Conservation (phyloP, 2,329 filamentous ascomycete genomes). For the Penicillium sp. region DNA sequence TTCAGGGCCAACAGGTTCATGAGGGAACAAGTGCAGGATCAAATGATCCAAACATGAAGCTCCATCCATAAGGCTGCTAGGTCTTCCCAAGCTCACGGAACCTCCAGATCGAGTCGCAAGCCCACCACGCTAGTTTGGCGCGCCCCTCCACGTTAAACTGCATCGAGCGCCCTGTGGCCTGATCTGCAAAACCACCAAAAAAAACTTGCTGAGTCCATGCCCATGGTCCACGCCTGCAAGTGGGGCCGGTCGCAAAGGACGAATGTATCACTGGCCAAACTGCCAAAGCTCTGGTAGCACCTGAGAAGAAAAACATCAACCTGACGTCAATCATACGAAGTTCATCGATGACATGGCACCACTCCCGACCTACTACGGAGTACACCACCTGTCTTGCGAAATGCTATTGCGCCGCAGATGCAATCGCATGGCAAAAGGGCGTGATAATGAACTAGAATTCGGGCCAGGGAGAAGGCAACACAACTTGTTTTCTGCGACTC, state of each 20-base stretch:
- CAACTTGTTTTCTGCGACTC: background rate
- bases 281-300: background rate
- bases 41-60: background rate
- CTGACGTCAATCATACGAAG: constrained; percentile 16
- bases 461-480: background rate
- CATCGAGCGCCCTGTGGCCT: constrained; percentile 11
- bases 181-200: constrained; percentile 19
- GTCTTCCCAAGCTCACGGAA: constrained; percentile 9
- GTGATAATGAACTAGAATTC: background rate
- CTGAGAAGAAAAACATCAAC: constrained; percentile 11
- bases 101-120: constrained; percentile 6
- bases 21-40: background rate
- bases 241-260: background rate
- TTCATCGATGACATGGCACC: constrained; percentile 11
- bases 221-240: constrained; percentile 5
- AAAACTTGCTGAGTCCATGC: background rate
- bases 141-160: constrained; percentile 12
- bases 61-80: constrained; percentile 14
- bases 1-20: background rate
- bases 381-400: background rate
- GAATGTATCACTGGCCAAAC: background rate
- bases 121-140: constrained; percentile 7
- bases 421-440: background rate
- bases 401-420: background rate
- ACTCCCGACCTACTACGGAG: background rate